Base-by-base conservation (phyloP, 331 rosid genomes). In the Cucumis variabilis region DNA sequence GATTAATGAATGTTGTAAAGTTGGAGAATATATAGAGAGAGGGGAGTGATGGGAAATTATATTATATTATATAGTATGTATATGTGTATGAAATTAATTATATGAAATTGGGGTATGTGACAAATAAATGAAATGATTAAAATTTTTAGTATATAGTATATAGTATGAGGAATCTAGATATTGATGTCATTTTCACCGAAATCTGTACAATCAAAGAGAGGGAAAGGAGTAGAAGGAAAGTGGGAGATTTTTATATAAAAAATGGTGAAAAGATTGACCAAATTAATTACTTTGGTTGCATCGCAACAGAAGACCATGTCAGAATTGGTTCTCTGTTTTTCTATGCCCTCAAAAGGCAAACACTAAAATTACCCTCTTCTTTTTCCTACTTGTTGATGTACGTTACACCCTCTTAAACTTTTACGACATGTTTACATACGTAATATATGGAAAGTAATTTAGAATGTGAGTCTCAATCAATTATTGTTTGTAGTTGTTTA, bases 171-270 rank as follows among this genome's bases (percentile, higher is more conserved):
- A 58, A 58, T 58, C 65, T 58, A 16, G 44, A 89, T 84, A 67
- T 67, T 87, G 16, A 86, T 87, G 95, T 94, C 94, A 21, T 88
- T 92, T 89, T 94, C 96, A 92, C 94, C 96, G 96, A 94, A 95
- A 96, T 91, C 92, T 88, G 87, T 89, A 90, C 88, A 92, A 94
- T 89, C 89, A 74, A 88, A 91, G 81, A 73, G 41, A 19, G 78
- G 28, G 46, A 73, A 33, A 19, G 27, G 80, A 25, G 62, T 23
- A 50, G 44, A 51, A 53, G 66, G 13, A 2, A 75, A 75, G 30
- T 46, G 27, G 60, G 30, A 6, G 50, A 37, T 72, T 72, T 46
- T 75, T 44, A 75, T 75, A 23, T 75, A 23, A 44, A 44, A 16
- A 46, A 11, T 76, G 82, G 53, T 12, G 82, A 48, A 76, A 74